Evolutionary conservation across 164 flowering plant species (phyloP).

Genomic region (Protea cynaroides): DNA sequence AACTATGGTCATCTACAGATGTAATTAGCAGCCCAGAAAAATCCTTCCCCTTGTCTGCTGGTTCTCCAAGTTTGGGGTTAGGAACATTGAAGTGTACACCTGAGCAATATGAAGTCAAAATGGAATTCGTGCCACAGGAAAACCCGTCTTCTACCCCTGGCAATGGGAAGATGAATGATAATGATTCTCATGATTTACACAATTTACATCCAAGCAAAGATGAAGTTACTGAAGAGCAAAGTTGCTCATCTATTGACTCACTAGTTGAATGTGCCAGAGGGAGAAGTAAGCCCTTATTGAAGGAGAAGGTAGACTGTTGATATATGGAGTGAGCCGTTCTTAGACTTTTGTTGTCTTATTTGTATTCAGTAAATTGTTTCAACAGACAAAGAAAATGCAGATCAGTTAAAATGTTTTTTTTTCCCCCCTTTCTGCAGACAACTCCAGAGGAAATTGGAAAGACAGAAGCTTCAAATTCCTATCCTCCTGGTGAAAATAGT

Average conservation of each 20-base stretch:
- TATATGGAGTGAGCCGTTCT: background rate
- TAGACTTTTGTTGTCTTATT: background rate
- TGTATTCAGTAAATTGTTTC: background rate
- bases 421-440: slow-evolving; percentile 26
- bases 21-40: slow-evolving; percentile 32
- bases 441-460: slow-evolving; percentile 17
- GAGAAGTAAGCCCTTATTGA: slow-evolving; percentile 16
- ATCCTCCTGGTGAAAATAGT: slow-evolving; percentile 18
- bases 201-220: slow-evolving; percentile 18
- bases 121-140: slow-evolving; percentile 23
- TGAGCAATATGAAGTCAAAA: slow-evolving; percentile 24
- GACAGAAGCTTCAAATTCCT: slow-evolving; percentile 12
- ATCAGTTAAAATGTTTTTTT: no score
- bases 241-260: background rate
- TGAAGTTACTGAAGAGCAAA: slow-evolving; percentile 6
- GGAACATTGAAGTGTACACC: slow-evolving; percentile 19
- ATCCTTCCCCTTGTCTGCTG: slow-evolving; percentile 27
- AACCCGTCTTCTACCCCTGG: slow-evolving; percentile 23
- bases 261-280: slow-evolving; percentile 21
- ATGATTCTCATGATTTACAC: slow-evolving; percentile 16
- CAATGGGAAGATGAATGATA: slow-evolving; percentile 18
- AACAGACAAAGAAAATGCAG: background rate
- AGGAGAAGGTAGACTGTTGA: slow-evolving; percentile 37
- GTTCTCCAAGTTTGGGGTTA: slow-evolving; percentile 27
- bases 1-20: slow-evolving; percentile 68